Evolutionary conservation across 805 yeast species (phyloP), one percentile per base, ranked within the genome.

Genomic region (Lipomyces sp.): DNA sequence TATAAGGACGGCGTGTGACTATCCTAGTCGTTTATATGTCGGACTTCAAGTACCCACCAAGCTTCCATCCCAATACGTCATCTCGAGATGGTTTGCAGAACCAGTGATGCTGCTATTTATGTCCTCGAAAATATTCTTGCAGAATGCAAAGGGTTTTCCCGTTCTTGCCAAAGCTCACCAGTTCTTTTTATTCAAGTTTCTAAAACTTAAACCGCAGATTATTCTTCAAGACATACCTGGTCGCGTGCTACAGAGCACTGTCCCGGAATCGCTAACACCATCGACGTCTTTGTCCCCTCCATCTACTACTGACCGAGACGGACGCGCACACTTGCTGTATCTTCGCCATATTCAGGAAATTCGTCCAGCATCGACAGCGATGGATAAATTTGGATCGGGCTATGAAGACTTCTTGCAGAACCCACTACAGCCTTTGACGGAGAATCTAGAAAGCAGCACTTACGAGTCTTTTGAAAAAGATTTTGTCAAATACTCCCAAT

Each of bases 381-480:
- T 67, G 18, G 74, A 71, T 31, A 60, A 54, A 16, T 66, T 69
- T 41, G 63, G 71, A 1, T 44, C 49, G 5, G 63, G 68, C 49
- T 68, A 77, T 49, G 70, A 71, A 31, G 83, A 79, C 55, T 68
- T 62, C 41, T 64, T 77, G 19, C 72, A 77, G 46, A 70, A 74
- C 0, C 97, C 97, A 0, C 69, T 90, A 28, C 85, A 85, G 63
- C 97, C 98, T 0, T 71, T 84, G 46, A 64, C 72, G 1, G 74
- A 75, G 36, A 70, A 82, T 55, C 68, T 90, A 39, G 78, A 79
- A 18, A 73, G 79, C 52, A 70, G 71, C 16, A 78, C 84, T 0
- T 90, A 90, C 63, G 74, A 75, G 21, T 74, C 76, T 3, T 89
- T 90, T 65, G 95, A 87, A 65, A 70, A 73, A 40, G 97, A 90